A percentile compares a stretch with the other conserved stretches of the same genome.
Conservation (phyloP, 1,284 basidiomycete species). For the Sporisorium iseilematis-ciliati region DNA sequence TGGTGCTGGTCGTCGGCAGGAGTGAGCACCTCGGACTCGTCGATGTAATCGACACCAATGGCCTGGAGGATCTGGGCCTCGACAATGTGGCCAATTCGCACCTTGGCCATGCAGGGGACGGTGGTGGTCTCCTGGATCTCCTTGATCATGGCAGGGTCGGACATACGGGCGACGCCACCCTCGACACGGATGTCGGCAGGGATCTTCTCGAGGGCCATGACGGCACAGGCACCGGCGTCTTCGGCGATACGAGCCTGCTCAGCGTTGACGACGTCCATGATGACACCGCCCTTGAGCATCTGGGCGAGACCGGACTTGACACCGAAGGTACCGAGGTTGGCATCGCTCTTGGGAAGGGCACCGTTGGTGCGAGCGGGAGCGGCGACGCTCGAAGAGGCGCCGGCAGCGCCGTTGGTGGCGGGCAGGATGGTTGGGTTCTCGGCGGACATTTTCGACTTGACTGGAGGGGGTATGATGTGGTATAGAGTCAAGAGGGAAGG, state of each 20-base stretch:
- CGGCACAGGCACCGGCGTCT: conserved; percentile 96
- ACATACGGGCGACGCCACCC: conserved; percentile 70
- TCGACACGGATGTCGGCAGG: conserved; percentile 84
- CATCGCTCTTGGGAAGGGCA: conserved; percentile 75
- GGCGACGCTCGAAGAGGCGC: conserved; percentile 16
- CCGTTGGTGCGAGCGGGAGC: conserved; percentile 67
- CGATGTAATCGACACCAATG: conserved; percentile 97
- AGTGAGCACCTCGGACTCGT: conserved; percentile 91
- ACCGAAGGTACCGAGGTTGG: conserved; percentile 83
- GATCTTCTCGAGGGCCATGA: conserved; percentile 89
- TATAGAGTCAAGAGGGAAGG: not conserved
- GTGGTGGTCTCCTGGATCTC: conserved; percentile 79
- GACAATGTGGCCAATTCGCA: conserved; percentile 93
- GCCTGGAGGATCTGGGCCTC: conserved; percentile 85
- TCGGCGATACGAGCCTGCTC: conserved; percentile 95
- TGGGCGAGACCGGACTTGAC: conserved; percentile 79
- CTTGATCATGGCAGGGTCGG: conserved; percentile 95
- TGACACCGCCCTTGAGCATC: conserved; percentile 71
- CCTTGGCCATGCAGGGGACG: conserved; percentile 81
- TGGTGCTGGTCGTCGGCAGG: conserved; percentile 79
- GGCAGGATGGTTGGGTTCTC: conserved; percentile 69
- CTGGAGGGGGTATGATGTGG: conserved; percentile 10
- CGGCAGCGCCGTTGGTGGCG: conserved; percentile 63
- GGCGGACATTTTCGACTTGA: conserved; percentile 58
- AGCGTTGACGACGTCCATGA: conserved; percentile 76